These are phyloP conservation scores for Lathyrus sativus DNA, from an alignment of 306 rosid genomes.

Conservation along the genomic window DNA sequence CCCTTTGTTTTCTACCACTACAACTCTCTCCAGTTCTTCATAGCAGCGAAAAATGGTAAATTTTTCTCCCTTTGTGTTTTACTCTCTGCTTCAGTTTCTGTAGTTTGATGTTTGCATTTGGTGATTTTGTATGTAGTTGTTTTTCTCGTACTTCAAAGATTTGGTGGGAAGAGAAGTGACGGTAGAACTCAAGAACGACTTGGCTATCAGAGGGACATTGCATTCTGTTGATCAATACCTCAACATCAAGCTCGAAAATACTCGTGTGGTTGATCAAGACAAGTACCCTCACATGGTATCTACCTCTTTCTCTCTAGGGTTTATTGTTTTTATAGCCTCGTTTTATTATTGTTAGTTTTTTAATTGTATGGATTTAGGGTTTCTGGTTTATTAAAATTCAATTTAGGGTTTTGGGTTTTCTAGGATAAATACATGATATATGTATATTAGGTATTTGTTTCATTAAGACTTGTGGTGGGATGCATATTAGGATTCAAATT, in stretches of 20 bases:
- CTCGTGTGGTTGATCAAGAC: constrained; percentile 95
- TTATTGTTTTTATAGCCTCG: too few species aligned
- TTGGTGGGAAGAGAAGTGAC: constrained; percentile 97
- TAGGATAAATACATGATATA: neutral
- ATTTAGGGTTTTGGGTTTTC: neutral
- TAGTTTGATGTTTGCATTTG: neutral
- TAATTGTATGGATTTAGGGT: constrained; percentile 1
- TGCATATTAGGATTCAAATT: neutral
- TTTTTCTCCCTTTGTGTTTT: neutral
- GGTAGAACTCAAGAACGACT: constrained; percentile 94
- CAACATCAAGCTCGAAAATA: constrained; percentile 94
- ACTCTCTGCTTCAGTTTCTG: neutral
- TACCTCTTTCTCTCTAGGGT: neutral
- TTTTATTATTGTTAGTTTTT: neutral
- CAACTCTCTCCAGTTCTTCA: too few species aligned
- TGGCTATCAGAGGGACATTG: constrained; percentile 87
- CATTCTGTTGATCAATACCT: constrained; percentile 99
- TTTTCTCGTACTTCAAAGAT: constrained; percentile 98
- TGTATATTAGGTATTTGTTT: neutral
- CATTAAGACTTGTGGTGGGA: neutral
- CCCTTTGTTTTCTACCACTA: neutral
- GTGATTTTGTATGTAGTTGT: constrained; percentile 58
- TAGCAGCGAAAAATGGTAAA: constrained; percentile 29
- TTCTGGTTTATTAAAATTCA: neutral
- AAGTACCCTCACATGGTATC: constrained; percentile 96